Base-by-base conservation (phyloP, 2,329 filamentous ascomycete species). In the Pseudogymnoascus sp. region DNA sequence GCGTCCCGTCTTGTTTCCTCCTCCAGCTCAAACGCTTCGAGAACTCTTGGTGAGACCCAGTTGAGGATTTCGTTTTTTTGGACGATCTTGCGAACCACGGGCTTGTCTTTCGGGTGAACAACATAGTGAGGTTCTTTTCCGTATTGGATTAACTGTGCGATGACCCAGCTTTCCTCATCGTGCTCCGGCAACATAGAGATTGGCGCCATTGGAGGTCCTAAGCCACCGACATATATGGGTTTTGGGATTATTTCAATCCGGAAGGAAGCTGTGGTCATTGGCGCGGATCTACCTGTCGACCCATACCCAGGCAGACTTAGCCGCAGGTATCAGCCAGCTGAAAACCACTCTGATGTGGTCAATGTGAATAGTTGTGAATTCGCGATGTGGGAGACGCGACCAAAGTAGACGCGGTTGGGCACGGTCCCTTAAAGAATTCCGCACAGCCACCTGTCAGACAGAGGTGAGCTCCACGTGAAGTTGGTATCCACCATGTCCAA, bases 11-110 rank as follows among this genome's bases (percentile, higher is more conserved):
- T 19, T 4, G 12, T 33, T 6, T 2, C 28, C 28, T 55, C 49
- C 2, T 74, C 69, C 61, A 77, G 79, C 65, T 86, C 84, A 75
- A 79, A 88, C 0, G 83, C 77, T 69, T 88, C 85, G 2, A 85
- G 67, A 8, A 76, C 77, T 9, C 76, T 74, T 1, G 81, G 80
- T 0, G 84, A 85, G 6, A 87, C 83, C 65, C 85, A 87, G 33
- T 86, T 79, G 11, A 82, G 75, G 5, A 85, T 66, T 5, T 76
- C 64, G 72, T 76, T 62, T 74, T 77, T 75, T 67, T 79, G 68
- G 66, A 87, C 75, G 2, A 82, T 72, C 63, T 87, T 84, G 59
- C 78, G 78, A 64, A 84, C 75, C 6, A 80, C 74, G 14, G 68
- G 71, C 12, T 67, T 62, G 7, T 66, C 58, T 19, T 64, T 45